Evolutionary conservation across 1,284 basidiomycete genomes (phyloP).

Genomic region (Ustilago shanxiensis): DNA sequence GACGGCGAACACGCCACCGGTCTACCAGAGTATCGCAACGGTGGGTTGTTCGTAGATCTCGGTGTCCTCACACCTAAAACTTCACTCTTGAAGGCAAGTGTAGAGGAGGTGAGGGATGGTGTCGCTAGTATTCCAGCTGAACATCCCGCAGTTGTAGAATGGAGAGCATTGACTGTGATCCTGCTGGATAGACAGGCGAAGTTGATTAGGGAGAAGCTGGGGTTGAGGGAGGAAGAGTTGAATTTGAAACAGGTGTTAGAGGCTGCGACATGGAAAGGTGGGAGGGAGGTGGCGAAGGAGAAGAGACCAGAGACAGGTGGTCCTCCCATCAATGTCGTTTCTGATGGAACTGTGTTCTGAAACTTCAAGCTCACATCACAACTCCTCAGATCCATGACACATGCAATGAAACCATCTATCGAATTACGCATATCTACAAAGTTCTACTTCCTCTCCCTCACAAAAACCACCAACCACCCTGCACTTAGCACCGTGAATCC

Average conservation of each 20-base stretch:
- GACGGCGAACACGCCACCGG: constrained; percentile 81
- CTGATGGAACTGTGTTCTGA: constrained; percentile 43
- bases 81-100: constrained; percentile 73
- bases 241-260: constrained; percentile 89
- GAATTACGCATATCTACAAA: background rate
- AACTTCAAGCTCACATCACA: background rate
- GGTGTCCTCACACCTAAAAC: constrained; percentile 71
- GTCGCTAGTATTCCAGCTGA: constrained; percentile 75
- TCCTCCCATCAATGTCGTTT: constrained; percentile 77
- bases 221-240: constrained; percentile 73
- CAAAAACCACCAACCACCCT: constrained; percentile 52
- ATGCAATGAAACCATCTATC: background rate
- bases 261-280: constrained; percentile 95
- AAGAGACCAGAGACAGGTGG: constrained; percentile 81
- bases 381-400: background rate
- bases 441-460: constrained; percentile 49
- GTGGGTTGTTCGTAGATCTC: constrained; percentile 85
- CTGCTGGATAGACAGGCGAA: constrained; percentile 73
- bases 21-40: constrained; percentile 61
- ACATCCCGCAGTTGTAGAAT: constrained; percentile 92
- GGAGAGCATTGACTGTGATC: constrained; percentile 93
- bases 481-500: constrained; percentile 29
- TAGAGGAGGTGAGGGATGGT: constrained; percentile 26
- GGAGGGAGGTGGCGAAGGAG: constrained; percentile 83
- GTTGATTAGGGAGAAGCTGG: constrained; percentile 35